These are phyloP conservation scores for Epichloe uncinata DNA, from an alignment of 2,329 filamentous ascomycete genomes.

Conservation along the genomic window DNA sequence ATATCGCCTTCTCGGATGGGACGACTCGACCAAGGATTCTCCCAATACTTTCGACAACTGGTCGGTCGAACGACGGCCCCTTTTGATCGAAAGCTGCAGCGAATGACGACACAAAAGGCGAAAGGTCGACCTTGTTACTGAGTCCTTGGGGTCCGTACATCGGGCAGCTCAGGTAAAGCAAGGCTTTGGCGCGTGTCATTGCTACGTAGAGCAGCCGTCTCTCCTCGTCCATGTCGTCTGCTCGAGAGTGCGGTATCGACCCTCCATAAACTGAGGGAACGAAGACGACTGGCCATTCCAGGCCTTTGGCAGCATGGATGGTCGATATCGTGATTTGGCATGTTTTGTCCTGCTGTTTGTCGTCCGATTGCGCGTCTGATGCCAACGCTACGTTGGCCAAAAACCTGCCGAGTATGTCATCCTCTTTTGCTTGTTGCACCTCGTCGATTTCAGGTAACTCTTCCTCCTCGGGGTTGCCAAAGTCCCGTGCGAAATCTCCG, in stretches of 20 bases:
- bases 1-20: constrained; percentile 42
- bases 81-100: constrained; percentile 34
- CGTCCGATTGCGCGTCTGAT: constrained; percentile 57
- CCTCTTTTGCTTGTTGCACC: constrained; percentile 53
- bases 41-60: constrained; percentile 51
- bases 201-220: constrained; percentile 83
- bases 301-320: constrained; percentile 87
- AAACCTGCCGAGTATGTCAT: constrained; percentile 56
- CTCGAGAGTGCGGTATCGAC: constrained; percentile 75
- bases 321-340: constrained; percentile 80
- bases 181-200: constrained; percentile 82
- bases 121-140: constrained; percentile 49
- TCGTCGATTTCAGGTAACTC: constrained; percentile 55
- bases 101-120: constrained; percentile 53
- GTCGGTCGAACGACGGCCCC: constrained; percentile 56
- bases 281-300: constrained; percentile 95
- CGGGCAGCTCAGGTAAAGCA: constrained; percentile 78
- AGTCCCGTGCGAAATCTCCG: constrained; percentile 48
- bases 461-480: constrained; percentile 35
- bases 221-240: constrained; percentile 81
- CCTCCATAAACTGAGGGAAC: constrained; percentile 82
- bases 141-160: constrained; percentile 47
- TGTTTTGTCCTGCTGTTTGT: constrained; percentile 40
- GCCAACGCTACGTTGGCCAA: constrained; percentile 85
- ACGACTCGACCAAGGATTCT: constrained; percentile 54